Evolutionary conservation across 768 basidiomycete species (phyloP).

Genomic region (Termitomyces sp.): DNA sequence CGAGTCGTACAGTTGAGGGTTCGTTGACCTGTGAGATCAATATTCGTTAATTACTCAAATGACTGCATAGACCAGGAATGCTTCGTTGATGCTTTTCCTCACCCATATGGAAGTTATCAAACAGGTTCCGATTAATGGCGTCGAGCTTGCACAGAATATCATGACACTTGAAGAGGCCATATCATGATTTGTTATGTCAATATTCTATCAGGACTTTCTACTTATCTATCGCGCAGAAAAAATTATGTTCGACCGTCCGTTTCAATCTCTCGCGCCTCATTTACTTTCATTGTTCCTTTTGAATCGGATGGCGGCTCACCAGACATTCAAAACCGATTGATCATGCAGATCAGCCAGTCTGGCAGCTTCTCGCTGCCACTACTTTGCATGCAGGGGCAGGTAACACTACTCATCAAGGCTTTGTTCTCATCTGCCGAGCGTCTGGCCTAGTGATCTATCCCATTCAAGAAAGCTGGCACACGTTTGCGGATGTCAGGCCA

Average conservation of each 20-base stretch:
- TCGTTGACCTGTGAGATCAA: slow-evolving; percentile 19
- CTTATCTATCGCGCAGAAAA: slow-evolving; percentile 53
- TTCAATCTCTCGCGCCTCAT: slow-evolving; percentile 71
- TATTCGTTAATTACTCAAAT: slow-evolving; percentile 5
- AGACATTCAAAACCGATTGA: slow-evolving; percentile 42
- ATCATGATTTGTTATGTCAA: slow-evolving; percentile 47
- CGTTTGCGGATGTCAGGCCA: too few relatives aligned
- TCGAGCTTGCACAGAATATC: slow-evolving; percentile 51
- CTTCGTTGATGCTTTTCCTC: slow-evolving; percentile 84
- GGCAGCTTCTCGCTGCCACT: slow-evolving; percentile 64
- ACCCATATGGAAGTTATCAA: slow-evolving; percentile 92
- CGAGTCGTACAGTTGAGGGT: slow-evolving; percentile 71
- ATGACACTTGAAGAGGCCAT: slow-evolving; percentile 64
- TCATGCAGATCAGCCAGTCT: slow-evolving; percentile 80
- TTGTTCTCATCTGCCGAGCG: too few relatives aligned
- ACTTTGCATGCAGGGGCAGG: too few relatives aligned
- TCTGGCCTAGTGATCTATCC: too few relatives aligned
- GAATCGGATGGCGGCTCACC: slow-evolving; percentile 52
- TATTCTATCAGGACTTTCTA: neutral
- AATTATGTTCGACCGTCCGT: slow-evolving; percentile 81
- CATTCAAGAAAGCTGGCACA: too few relatives aligned
- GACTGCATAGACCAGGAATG: slow-evolving; percentile 72
- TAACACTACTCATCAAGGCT: too few relatives aligned
- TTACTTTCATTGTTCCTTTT: slow-evolving; percentile 87
- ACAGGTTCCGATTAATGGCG: slow-evolving; percentile 50